Conservation (phyloP, 129 eudicot genomes). For the Escallonia rubra region DNA sequence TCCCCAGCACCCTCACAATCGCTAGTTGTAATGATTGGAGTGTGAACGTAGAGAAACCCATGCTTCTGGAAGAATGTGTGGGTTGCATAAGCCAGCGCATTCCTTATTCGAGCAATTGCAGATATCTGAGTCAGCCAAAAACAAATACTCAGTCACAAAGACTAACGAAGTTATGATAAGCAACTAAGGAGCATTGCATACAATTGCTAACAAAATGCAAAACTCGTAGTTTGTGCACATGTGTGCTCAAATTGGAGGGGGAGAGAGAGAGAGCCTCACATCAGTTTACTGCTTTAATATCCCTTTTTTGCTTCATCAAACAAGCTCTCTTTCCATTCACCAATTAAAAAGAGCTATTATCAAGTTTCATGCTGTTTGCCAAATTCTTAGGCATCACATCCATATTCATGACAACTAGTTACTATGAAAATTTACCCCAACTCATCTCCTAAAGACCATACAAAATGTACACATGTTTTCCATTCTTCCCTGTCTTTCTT, state of each 20-base stretch:
- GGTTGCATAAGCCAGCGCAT: slow-evolving; percentile 80
- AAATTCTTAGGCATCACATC: too few species aligned
- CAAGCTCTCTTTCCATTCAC: too few species aligned
- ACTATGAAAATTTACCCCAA: too few species aligned
- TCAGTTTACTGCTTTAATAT: too few species aligned
- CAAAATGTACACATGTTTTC: too few species aligned
- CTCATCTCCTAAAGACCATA: too few species aligned
- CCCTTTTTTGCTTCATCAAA: too few species aligned
- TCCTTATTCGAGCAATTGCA: slow-evolving; percentile 80
- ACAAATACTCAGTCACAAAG: background rate
- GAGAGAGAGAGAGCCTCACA: background rate
- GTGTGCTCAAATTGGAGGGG: background rate
- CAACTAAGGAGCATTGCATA: background rate
- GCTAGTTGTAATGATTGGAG: slow-evolving; percentile 89
- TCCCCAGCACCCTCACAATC: slow-evolving; percentile 99
- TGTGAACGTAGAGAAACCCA: slow-evolving; percentile 77
- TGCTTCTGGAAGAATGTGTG: slow-evolving; percentile 85
- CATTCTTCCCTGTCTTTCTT: too few species aligned
- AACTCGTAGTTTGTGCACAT: background rate
- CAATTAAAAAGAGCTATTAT: too few species aligned
- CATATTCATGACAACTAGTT: too few species aligned
- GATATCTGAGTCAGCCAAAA: slow-evolving; percentile 45
- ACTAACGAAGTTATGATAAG: background rate
- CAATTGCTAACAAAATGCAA: background rate
- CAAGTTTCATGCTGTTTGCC: too few species aligned